Evolutionary conservation across 2,329 filamentous ascomycete species (phyloP).

Genomic region (Colletotrichum abscissum): DNA sequence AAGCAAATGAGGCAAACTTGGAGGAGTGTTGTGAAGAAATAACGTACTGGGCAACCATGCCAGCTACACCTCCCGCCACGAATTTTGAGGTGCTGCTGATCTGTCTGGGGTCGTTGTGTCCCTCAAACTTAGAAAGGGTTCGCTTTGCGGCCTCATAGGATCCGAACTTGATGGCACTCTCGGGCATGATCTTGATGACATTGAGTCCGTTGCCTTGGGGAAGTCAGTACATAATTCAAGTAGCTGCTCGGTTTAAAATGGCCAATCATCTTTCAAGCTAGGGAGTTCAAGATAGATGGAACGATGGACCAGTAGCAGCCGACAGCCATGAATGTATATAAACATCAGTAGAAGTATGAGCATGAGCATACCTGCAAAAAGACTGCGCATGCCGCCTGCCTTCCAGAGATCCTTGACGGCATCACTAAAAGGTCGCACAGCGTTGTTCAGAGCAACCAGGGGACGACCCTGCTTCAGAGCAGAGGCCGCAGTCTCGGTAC

Average conservation of each 20-base stretch:
- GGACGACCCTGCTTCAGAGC: constrained; percentile 79
- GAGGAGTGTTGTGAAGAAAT: background rate
- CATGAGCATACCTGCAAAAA: constrained; percentile 83
- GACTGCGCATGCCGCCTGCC: constrained; percentile 85
- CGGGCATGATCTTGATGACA: constrained; percentile 97
- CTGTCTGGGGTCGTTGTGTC: constrained; percentile 81
- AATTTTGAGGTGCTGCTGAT: constrained; percentile 91
- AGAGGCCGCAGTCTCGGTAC: constrained; percentile 66
- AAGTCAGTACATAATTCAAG: constrained; percentile 9
- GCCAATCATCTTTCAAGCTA: background rate
- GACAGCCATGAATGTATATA: no score
- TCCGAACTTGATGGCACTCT: constrained; percentile 98
- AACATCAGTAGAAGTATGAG: no score
- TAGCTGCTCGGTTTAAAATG: background rate
- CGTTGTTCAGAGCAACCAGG: constrained; percentile 71
- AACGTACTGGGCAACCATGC: constrained; percentile 89
- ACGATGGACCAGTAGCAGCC: background rate
- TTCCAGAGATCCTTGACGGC: constrained; percentile 85
- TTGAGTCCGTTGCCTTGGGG: constrained; percentile 86
- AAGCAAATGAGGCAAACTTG: background rate
- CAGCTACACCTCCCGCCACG: constrained; percentile 87
- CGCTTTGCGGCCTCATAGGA: constrained; percentile 97
- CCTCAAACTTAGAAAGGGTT: constrained; percentile 85
- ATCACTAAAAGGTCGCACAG: constrained; percentile 75
- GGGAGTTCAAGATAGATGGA: background rate